Base-by-base conservation (phyloP, 306 rosid species). In the Glycyrrhiza uralensis region DNA sequence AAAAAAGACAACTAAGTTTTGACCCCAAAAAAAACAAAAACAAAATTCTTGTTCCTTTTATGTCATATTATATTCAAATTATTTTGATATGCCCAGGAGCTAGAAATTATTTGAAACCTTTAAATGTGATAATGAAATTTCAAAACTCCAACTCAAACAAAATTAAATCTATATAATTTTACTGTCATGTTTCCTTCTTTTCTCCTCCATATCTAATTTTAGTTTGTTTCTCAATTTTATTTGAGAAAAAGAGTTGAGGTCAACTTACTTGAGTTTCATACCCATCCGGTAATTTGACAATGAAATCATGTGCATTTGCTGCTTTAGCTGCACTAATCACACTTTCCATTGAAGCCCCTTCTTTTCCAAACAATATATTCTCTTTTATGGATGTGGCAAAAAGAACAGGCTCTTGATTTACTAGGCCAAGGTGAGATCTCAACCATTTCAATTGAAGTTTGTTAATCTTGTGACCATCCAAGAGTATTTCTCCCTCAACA, bases 251-350 rank as follows among this genome's bases (percentile, higher is more conserved):
- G 15, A 61, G 18, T 36, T 30, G 61, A 65, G 28, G 32, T 36
- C 5, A 78, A 59, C 91, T 87, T 88, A 93, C 98, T 83, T 87
- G 91, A 72, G 98, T 90, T 74, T 93, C 98, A 66, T 93, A 93
- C 58, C 97, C 92, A 15, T 93, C 93, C 18, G 93, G 80, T 65
- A 93, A 79, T 75, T 80, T 87, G 58, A 78, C 84, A 30, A 90
- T 87, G 86, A 93, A 93, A 59, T 88, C 93, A 65, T 90, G 98
- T 30, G 98, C 96, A 75, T 93, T 93, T 49, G 98, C 93, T 56
- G 90, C 78, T 84, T 88, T 88, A 82, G 96, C 92, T 19, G 92
- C 89, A 52, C n/a, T 69, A 19, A 83, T 81, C 66, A 90, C 87
- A 71, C 74, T 86, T 11, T 93, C 98, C 86, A 85, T 87, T 52